phyloP scores from a whole-genome alignment of 768 basidiomycete species.

The Leccinum sublutescens region DNA sequence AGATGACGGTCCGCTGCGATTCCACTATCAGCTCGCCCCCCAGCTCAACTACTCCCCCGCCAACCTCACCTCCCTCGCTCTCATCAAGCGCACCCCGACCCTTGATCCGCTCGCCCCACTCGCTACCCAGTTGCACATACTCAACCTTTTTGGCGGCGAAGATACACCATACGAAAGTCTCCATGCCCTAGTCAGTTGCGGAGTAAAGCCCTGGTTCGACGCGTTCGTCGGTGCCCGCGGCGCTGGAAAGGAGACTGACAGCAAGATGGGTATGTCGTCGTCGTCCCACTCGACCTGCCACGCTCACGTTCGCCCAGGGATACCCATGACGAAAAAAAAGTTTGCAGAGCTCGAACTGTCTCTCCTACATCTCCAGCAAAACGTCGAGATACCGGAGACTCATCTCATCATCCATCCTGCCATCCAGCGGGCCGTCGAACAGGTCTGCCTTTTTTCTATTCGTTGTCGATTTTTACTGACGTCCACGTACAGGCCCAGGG shows the following conservation, averaged over 20 bases:
- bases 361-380: slow-evolving; percentile 93
- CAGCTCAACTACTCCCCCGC: slow-evolving; percentile 78
- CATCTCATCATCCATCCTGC: slow-evolving; percentile 88
- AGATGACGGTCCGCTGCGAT: slow-evolving; percentile 69
- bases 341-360: slow-evolving; percentile 97
- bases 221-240: slow-evolving; percentile 89
- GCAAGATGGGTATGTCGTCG: slow-evolving; percentile 66
- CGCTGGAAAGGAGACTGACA: slow-evolving; percentile 71
- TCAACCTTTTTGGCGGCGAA: slow-evolving; percentile 88
- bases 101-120: slow-evolving; percentile 81
- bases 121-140: slow-evolving; percentile 82
- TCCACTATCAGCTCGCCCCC: slow-evolving; percentile 65
- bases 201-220: slow-evolving; percentile 98
- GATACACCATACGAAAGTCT: slow-evolving; percentile 94
- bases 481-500: slow-evolving; percentile 40
- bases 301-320: slow-evolving; percentile 43
- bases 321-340: slow-evolving; percentile 99
- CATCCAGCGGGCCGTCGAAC: slow-evolving; percentile 85
- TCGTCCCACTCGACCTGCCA: slow-evolving; percentile 3
- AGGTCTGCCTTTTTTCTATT: slow-evolving; percentile 32
- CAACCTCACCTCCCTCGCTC: slow-evolving; percentile 81
- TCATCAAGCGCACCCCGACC: slow-evolving; percentile 88
- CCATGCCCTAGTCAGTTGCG: slow-evolving; percentile 91
- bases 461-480: slow-evolving; percentile 32
- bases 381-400: slow-evolving; percentile 96